A percentile compares a stretch with the other conserved stretches of the same genome.
Evolutionary conservation across 176 grass and related monocot species (phyloP).

Genomic region (Olyra latifolia): DNA sequence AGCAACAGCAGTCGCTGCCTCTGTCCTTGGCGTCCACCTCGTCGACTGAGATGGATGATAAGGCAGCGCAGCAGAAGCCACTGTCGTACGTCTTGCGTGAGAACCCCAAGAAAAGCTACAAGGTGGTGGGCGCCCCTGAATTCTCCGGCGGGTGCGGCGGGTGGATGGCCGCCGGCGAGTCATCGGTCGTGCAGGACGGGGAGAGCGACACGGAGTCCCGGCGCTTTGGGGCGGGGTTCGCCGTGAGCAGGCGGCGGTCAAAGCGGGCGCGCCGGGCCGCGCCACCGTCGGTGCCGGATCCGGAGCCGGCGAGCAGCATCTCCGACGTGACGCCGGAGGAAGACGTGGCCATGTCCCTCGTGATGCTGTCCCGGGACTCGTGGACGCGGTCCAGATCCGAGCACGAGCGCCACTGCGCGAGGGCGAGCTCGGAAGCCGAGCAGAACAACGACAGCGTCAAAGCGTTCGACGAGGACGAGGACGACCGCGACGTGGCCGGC

Average conservation of each 20-base stretch:
- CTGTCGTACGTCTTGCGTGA: constrained; percentile 49
- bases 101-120: constrained; percentile 54
- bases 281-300: constrained; percentile 10
- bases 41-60: constrained; percentile 33
- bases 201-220: constrained; percentile 81
- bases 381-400: constrained; percentile 51
- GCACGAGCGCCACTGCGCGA: background rate
- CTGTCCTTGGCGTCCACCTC: constrained; percentile 51
- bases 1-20: constrained; percentile 24
- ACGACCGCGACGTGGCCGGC: background rate
- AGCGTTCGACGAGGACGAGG: constrained; percentile 12
- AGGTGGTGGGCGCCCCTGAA: constrained; percentile 35
- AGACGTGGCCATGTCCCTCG: constrained; percentile 75
- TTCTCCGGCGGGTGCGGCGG: constrained; percentile 31
- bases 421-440: constrained; percentile 36
- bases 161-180: constrained; percentile 25
- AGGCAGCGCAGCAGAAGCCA: background rate
- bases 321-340: constrained; percentile 70
- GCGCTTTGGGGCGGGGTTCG: constrained; percentile 21
- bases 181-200: constrained; percentile 58
- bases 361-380: constrained; percentile 89
- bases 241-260: constrained; percentile 55
- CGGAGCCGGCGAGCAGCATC: constrained; percentile 61
- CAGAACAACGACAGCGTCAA: constrained; percentile 13
- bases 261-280: constrained; percentile 42